Conservation (phyloP, 192 early-diverging fungal species). For the Podila clonocystis region DNA sequence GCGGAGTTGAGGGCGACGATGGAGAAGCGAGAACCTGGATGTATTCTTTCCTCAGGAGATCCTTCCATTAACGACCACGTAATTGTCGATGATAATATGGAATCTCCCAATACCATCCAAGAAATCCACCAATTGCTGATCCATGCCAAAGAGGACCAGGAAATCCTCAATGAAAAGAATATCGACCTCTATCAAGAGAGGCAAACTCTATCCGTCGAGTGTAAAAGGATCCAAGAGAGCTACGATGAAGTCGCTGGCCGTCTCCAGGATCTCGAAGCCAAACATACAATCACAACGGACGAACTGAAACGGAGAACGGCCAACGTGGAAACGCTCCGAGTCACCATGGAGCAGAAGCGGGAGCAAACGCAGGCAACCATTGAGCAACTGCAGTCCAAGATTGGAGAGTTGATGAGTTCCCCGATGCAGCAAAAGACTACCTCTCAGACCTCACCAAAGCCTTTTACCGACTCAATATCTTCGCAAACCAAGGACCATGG, state of each 20-base stretch:
- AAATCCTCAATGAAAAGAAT: background rate
- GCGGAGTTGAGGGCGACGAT: background rate
- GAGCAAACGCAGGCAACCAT: background rate
- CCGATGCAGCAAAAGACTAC: too few species aligned
- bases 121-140: background rate
- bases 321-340: background rate
- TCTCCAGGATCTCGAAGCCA: background rate
- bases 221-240: background rate
- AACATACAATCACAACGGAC: background rate
- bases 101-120: background rate
- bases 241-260: background rate
- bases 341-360: background rate
- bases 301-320: constrained; percentile 1
- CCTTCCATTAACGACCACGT: background rate
- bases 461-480: too few species aligned
- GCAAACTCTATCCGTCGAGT: background rate
- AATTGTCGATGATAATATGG: background rate
- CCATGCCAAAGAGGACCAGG: background rate
- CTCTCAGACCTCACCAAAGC: too few species aligned
- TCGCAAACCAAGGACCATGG: too few species aligned
- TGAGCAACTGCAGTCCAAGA: constrained; percentile 3
- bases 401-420: background rate
- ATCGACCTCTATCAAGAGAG: background rate
- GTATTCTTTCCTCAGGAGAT: background rate
- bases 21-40: background rate